Percentiles rank a stretch among this genome's conserved stretches.
These are phyloP conservation scores for Dendrobium officinale DNA, from an alignment of 106 monocot genomes.

Conservation along the genomic window DNA sequence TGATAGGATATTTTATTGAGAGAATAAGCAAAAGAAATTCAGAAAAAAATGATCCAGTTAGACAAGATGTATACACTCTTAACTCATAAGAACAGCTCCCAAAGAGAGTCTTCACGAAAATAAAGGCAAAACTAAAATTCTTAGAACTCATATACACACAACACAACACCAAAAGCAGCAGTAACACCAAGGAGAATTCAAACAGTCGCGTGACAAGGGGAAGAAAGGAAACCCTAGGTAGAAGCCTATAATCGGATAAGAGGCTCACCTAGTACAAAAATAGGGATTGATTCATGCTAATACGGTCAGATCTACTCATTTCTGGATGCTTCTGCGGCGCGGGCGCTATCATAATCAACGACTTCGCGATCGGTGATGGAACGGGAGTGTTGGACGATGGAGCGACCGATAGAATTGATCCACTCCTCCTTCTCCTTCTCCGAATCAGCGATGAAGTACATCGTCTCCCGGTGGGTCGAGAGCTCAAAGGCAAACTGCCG, in stretches of 20 bases:
- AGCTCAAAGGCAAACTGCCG: conserved; percentile 55
- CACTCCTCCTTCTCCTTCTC: conserved; percentile 74
- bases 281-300: background rate
- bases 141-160: background rate
- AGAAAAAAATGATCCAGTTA: background rate
- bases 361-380: conserved; percentile 54
- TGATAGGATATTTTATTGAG: background rate
- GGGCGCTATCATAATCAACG: conserved; percentile 47
- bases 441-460: conserved; percentile 71
- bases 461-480: conserved; percentile 40
- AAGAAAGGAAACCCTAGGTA: background rate
- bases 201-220: background rate
- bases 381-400: conserved; percentile 63
- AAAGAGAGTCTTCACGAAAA: background rate
- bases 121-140: background rate
- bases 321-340: background rate
- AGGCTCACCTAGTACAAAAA: conserved; percentile 4
- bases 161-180: background rate
- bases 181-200: background rate
- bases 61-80: background rate
- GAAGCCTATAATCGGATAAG: background rate
- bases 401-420: conserved; percentile 64
- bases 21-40: background rate
- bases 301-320: background rate
- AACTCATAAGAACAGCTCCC: background rate